Evolutionary conservation across 2,329 filamentous ascomycete species (phyloP), one percentile per base, ranked within the genome.

Genomic region (Lizonia empirigonia): DNA sequence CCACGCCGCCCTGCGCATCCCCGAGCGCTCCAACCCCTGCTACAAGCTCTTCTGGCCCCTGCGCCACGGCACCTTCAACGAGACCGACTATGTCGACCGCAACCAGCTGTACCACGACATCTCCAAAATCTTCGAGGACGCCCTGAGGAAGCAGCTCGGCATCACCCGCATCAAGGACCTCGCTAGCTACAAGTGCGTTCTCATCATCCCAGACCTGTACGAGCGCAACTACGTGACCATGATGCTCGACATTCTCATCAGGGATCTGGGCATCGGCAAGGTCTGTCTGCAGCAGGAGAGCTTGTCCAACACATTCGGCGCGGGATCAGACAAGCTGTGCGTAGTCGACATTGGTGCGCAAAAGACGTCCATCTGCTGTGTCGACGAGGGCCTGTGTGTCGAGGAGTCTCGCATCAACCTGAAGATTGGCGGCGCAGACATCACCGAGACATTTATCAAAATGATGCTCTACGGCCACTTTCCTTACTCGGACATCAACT

Each of bases 381-480:
- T 99, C 9, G 94, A 99, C 65, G 94, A 99, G 72, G 94, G 94
- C 2, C 88, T 99, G 75, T 91, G 90, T 67, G 83, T 96, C 20
- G 94, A 97, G 58, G 93, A 97, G 69, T 99, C 94, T 13, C 85
- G 94, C 13, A 85, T 99, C 69, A 97, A 97, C 71, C 78, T 99
- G 59, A 97, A 99, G 72, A 96, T 88, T 65, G 94, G 94, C 41
- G 94, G 94, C 1, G 86, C 83, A 64, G 94, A 99, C 72, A 89
- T 97, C 29, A 97, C 94, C 0, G 91, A 96, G 64, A 89, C 90
- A 0, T 97, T 99, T 66, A 82, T 96, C 71, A 96, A 94, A 76
- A 97, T 97, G 93, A 91, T 97, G 88, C 84, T 99, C 2, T 91
- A 89, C 74, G 92, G 97, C 71, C 89, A 94, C 65, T 97, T 99